phyloP scores from a whole-genome alignment of 208 protist genomes.

The Leishmania tarentolae region DNA sequence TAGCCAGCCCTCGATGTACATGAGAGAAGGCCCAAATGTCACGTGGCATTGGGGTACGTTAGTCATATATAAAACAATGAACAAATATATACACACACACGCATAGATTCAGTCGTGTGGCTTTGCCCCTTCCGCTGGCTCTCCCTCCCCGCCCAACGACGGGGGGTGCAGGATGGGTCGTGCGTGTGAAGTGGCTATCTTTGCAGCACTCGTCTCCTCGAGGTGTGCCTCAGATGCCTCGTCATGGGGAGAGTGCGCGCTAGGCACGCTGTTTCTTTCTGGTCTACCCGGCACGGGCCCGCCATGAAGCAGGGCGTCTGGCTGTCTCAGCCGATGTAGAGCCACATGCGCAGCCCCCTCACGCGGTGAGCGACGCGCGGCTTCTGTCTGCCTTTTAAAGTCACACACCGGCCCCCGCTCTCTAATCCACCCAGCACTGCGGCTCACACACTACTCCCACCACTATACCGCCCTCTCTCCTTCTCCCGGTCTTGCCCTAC shows the following conservation, averaged over 20 bases:
- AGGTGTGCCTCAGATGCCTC: not conserved
- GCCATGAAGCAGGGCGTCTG: not conserved
- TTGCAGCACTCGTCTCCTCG: not conserved
- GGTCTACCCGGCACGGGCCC: not conserved
- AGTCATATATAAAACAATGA: not conserved
- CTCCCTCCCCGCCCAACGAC: too few species aligned
- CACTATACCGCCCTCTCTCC: slow-evolving; percentile 8
- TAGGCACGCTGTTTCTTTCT: not conserved
- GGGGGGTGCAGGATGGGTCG: not conserved
- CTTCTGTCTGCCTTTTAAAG: not conserved
- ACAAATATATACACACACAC: too few species aligned
- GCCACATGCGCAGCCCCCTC: not conserved
- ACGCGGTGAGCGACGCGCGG: not conserved
- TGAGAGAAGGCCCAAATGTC: not conserved
- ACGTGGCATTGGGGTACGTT: not conserved
- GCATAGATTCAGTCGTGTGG: too few species aligned
- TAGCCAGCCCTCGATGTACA: not conserved
- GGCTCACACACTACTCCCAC: not conserved
- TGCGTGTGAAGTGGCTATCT: not conserved
- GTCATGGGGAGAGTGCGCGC: not conserved
- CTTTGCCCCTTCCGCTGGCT: too few species aligned
- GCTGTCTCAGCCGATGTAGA: not conserved
- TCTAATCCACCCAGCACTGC: not conserved
- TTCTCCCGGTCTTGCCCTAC: not conserved
- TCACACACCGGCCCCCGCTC: not conserved